These are phyloP conservation scores for Gossypium turneri DNA, from an alignment of 345 rosid genomes.

Conservation along the genomic window DNA sequence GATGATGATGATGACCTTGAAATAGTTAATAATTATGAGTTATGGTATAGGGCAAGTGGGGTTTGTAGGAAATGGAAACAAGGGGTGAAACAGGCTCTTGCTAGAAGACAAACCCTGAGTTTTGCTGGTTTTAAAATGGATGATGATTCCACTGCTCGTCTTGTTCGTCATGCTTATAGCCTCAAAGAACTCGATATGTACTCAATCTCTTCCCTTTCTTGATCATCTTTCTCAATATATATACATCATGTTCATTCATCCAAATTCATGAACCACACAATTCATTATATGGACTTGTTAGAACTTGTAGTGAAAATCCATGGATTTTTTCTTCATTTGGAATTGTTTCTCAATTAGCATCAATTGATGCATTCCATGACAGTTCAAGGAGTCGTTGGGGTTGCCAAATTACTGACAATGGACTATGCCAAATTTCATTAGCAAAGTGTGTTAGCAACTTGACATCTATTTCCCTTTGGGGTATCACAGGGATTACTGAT, in stretches of 20 bases:
- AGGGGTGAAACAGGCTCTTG: conserved; percentile 81
- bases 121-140: conserved; percentile 87
- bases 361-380: neutral
- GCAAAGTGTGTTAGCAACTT: conserved; percentile 70
- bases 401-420: conserved; percentile 81
- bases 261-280: neutral
- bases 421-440: conserved; percentile 57
- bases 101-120: conserved; percentile 57
- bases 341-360: neutral
- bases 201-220: neutral
- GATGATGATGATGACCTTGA: neutral
- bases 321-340: neutral
- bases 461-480: conserved; percentile 80
- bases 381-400: conserved; percentile 93
- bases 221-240: neutral
- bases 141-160: conserved; percentile 70
- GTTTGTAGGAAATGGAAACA: conserved; percentile 85
- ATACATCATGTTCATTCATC: neutral
- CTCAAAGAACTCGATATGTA: conserved; percentile 93
- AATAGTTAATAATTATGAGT: neutral
- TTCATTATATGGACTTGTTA: neutral
- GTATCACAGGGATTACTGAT: conserved; percentile 83
- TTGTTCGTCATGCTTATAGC: conserved; percentile 61
- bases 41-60: conserved; percentile 55
- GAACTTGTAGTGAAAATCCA: neutral